phyloP scores from a whole-genome alignment of 1,284 basidiomycete genomes.

The Boletus smithii region DNA sequence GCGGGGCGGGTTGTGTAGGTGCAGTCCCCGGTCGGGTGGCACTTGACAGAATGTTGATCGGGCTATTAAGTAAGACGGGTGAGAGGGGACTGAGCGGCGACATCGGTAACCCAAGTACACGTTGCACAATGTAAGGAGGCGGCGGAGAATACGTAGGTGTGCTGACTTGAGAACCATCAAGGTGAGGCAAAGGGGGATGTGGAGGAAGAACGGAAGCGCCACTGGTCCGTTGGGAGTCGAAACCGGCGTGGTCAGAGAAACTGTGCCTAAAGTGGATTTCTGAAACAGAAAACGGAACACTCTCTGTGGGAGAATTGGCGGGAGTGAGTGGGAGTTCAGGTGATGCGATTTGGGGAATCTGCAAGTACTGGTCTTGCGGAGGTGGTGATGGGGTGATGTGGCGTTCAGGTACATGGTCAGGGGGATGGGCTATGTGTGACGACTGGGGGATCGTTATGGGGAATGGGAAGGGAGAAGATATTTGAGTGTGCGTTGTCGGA shows the following conservation, averaged over 20 bases:
- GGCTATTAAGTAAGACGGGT: neutral
- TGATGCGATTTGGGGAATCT: slow-evolving; percentile 12
- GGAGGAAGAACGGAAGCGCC: slow-evolving; percentile 41
- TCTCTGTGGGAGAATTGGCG: slow-evolving; percentile 58
- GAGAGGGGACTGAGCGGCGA: slow-evolving; percentile 23
- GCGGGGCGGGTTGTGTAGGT: neutral
- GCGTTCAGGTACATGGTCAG: slow-evolving; percentile 21
- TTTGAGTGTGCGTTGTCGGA: slow-evolving; percentile 29
- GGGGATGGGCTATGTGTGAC: slow-evolving; percentile 31
- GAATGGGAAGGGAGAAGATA: slow-evolving; percentile 40
- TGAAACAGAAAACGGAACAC: slow-evolving; percentile 64
- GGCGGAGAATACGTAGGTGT: slow-evolving; percentile 18
- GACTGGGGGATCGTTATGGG: slow-evolving; percentile 44
- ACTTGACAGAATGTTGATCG: neutral
- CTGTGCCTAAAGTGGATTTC: slow-evolving; percentile 61
- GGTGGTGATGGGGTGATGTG: slow-evolving; percentile 13
- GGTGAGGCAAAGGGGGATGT: slow-evolving; percentile 50
- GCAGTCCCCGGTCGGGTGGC: slow-evolving; percentile 9
- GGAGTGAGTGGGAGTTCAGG: slow-evolving; percentile 25
- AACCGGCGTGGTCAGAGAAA: slow-evolving; percentile 44
- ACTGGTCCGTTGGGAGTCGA: slow-evolving; percentile 40
- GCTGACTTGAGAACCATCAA: slow-evolving; percentile 21
- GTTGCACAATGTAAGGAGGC: slow-evolving; percentile 33
- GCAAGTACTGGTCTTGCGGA: slow-evolving; percentile 11
- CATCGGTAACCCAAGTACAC: slow-evolving; percentile 28